Evolutionary conservation across 306 rosid species (phyloP), one percentile per base, ranked within the genome.

Genomic region (Psophocarpus tetragonolobus): DNA sequence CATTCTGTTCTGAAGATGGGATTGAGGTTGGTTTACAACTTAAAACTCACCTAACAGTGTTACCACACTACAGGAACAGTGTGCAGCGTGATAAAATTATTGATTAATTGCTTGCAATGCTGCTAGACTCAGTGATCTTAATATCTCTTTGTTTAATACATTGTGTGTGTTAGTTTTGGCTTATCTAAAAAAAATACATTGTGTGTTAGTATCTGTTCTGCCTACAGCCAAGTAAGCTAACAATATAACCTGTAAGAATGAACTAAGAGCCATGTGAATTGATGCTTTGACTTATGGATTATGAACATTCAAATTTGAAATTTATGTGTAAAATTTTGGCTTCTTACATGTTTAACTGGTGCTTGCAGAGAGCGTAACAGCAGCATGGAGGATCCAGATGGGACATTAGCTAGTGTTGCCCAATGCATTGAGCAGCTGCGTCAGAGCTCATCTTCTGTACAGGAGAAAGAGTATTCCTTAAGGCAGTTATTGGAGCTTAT

Each of bases 391-490:
- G 99, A 96, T 87, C 93, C 98, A 68, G 98, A 96, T 85, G 99
- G 99, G 77, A 92, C 97, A 35, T 87, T 96, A 76, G 98, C 99
- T 78, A 96, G 96, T 85, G 99, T 96, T 85, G 99, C 99, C 61
- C 99, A 96, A 81, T 92, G 99, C 86, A 96, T 96, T 75, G 98
- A 96, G 90, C 98, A 93, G 86, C 88, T 92, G 75, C 98, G 99
- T 21, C 98, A 92, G 88, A 84, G 86, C 83, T 86, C 96, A 63
- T 87, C 94, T 47, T 91, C 98, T 32, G 80, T 70, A 61, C 91
- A 86, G 47, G 99, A 96, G 85, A 96, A 88, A 85, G 99, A 96
- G 87, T 85, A 86, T 91, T 90, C 97, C 61, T 87, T 96, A 83
- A 90, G 88, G 84, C 96, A 88, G 84, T 85, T 96, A 80, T 81